Evolutionary conservation across 2,329 filamentous ascomycete species (phyloP), one percentile per base, ranked within the genome.

Genomic region (Fusarium equiseti): DNA sequence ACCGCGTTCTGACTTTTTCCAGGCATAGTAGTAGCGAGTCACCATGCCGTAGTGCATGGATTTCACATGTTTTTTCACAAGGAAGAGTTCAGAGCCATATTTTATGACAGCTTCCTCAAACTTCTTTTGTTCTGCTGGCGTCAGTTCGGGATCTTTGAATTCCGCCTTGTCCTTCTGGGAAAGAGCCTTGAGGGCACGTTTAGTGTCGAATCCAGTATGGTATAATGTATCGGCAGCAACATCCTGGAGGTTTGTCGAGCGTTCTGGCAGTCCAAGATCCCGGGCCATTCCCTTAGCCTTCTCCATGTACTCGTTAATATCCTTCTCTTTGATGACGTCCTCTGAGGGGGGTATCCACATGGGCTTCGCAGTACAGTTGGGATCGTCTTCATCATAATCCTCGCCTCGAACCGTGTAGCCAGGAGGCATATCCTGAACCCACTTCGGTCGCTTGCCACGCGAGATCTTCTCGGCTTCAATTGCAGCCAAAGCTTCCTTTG

Each of bases 1-100:
- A 43, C 96, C 96, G 63, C 91, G 90, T 3, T 91, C 87, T 0
- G 94, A 94, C 81, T 98, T 98, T 83, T 99, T 99, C 96, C 96
- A 99, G 71, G 93, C 93, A 79, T 99, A 99, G 81, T 98, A 99
- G 78, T 92, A 97, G 6, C 96, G 92, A 27, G 97, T 94, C 67
- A 98, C 91, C 63, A 93, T 89, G 53, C 91, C 90, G 67, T 94
- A 90, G 43, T 89, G 89, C 73, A 96, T 89, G 0, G 91, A 93
- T 80, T 94, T 95, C 75, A 98, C 93, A 79, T 97, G 92, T 73
- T 92, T 90, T 71, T 91, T 94, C 64, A 98, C 91, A 49, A 88
- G 87, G 71, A 93, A 88, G 75, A 97, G 89, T 81, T 99, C 96
- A 0, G 95, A 98, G 24, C 96, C 96, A 77, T 91, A 97, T 78